These are phyloP conservation scores for Malus fusca DNA, from an alignment of 306 rosid genomes.

Conservation along the genomic window DNA sequence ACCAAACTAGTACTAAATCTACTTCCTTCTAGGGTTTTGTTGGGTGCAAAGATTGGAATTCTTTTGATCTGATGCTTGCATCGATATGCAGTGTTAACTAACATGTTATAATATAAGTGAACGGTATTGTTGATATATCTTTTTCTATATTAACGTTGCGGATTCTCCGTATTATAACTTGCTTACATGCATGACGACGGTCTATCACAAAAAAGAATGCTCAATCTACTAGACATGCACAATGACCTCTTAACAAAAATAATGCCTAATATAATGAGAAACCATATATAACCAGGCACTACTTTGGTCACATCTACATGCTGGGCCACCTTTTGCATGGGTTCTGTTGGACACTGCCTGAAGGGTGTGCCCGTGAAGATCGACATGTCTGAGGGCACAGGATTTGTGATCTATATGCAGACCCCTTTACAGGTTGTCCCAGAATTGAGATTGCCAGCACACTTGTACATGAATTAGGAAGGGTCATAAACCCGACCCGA, in stretches of 20 bases:
- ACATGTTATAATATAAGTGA: not conserved
- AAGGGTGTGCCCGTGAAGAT: constrained; percentile 51
- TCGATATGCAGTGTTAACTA: not conserved
- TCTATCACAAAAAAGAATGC: not conserved
- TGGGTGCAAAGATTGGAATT: not conserved
- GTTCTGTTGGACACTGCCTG: constrained; percentile 47
- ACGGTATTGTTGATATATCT: no score
- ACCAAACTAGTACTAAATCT: not conserved
- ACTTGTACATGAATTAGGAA: constrained; percentile 39
- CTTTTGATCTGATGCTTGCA: not conserved
- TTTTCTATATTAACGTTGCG: not conserved
- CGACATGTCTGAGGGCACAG: constrained; percentile 70
- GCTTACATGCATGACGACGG: not conserved
- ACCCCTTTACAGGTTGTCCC: constrained; percentile 55
- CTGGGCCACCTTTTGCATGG: constrained; percentile 71
- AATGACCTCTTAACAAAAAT: not conserved
- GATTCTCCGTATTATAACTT: not conserved
- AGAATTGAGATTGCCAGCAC: constrained; percentile 57
- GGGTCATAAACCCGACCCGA: not conserved
- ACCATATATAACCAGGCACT: constrained; percentile 34
- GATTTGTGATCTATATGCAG: constrained; percentile 63
- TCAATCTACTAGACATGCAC: not conserved
- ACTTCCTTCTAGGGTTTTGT: not conserved
- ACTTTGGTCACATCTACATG: constrained; percentile 59
- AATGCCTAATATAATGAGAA: not conserved